phyloP scores from a whole-genome alignment of 163 green algal genomes.

The Scenedesmus sp. region DNA sequence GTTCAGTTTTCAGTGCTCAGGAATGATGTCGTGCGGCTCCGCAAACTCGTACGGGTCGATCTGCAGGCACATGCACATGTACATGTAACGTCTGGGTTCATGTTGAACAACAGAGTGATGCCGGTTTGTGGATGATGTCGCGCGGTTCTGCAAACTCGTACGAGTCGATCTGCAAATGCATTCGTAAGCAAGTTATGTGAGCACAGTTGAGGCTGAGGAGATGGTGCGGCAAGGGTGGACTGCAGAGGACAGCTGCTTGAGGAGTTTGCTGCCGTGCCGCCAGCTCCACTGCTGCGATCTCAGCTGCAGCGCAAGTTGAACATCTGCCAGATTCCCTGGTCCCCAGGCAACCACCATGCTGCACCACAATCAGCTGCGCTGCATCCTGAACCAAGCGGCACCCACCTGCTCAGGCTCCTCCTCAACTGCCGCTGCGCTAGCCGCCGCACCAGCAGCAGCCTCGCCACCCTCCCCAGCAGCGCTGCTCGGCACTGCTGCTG shows the following conservation, averaged over 20 bases:
- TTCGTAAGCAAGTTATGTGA: too few species aligned
- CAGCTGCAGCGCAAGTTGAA: too few species aligned
- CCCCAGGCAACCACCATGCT: too few species aligned
- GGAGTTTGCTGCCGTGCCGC: too few species aligned
- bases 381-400: not conserved
- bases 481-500: constrained; percentile 21
- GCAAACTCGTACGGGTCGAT: constrained; percentile 93
- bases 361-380: not conserved
- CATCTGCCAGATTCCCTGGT: too few species aligned
- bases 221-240: too few species aligned
- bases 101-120: too few species aligned
- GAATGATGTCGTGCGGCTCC: constrained; percentile 87
- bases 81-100: not conserved
- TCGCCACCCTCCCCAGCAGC: not conserved
- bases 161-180: constrained; percentile 74
- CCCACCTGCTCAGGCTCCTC: constrained; percentile 53
- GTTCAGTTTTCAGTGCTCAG: constrained; percentile 78
- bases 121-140: constrained; percentile 74
- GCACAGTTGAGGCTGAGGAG: too few species aligned
- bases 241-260: too few species aligned
- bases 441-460: constrained; percentile 23
- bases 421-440: constrained; percentile 46
- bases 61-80: constrained; percentile 24
- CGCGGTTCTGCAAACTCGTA: constrained; percentile 93
- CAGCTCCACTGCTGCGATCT: too few species aligned